A percentile compares a stretch with the other conserved stretches of the same genome.
These are phyloP conservation scores for Globisporangium cederbergense DNA, from an alignment of 352 stramenopile species.

Conservation along the genomic window DNA sequence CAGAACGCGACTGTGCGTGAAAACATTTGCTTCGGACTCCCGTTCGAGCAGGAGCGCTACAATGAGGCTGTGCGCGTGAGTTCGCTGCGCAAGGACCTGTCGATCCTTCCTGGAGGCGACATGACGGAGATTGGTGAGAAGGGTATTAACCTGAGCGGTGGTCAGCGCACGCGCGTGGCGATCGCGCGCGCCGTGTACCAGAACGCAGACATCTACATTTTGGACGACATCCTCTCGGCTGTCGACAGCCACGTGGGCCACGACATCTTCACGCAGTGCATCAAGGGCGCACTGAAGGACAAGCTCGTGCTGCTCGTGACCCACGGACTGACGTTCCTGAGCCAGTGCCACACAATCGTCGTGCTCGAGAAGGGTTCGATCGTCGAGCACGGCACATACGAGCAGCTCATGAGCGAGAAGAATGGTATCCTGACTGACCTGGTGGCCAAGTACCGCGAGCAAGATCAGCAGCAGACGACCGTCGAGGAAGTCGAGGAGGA, in stretches of 20 bases:
- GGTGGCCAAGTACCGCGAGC: constrained; percentile 56
- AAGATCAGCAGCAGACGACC: constrained; percentile 39
- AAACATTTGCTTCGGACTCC: constrained; percentile 44
- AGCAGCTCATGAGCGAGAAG: constrained; percentile 57
- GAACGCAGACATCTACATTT: constrained; percentile 92
- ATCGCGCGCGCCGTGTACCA: constrained; percentile 94
- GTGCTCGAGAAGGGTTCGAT: constrained; percentile 68
- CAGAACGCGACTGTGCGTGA: constrained; percentile 47
- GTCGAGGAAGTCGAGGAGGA: constrained; percentile 38
- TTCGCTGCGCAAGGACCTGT: constrained; percentile 83
- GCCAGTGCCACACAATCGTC: constrained; percentile 53
- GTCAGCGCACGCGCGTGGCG: constrained; percentile 92
- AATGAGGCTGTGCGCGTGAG: constrained; percentile 56
- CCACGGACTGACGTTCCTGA: constrained; percentile 81
- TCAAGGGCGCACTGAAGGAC: constrained; percentile 77
- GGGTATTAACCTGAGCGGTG: constrained; percentile 96
- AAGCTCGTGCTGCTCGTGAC: constrained; percentile 94
- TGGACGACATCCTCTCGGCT: constrained; percentile 95
- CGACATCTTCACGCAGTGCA: constrained; percentile 94
- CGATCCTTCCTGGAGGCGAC: constrained; percentile 90
- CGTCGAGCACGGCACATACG: constrained; percentile 76
- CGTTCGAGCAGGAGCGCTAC: constrained; percentile 38
- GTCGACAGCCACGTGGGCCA: constrained; percentile 96
- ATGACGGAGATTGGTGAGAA: constrained; percentile 97
- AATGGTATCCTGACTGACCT: constrained; percentile 66